A percentile compares a stretch with the other conserved stretches of the same genome.
phyloP scores from a whole-genome alignment of 2,329 filamentous ascomycete species.

The Achaetomium macrosporum region DNA sequence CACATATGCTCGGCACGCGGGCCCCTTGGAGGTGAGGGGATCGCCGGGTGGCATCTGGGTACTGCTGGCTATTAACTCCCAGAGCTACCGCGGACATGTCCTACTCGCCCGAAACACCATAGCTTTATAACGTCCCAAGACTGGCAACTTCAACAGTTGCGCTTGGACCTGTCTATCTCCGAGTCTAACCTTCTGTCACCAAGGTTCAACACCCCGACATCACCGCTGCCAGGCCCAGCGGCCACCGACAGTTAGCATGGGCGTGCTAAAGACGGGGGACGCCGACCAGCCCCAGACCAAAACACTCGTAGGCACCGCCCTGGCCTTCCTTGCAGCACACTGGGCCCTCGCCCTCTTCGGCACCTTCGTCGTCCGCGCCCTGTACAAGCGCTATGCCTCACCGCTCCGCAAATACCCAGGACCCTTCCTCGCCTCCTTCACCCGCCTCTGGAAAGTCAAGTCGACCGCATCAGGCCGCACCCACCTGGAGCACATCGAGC shows the following conservation, averaged over 20 bases:
- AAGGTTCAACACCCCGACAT: constrained; percentile 6
- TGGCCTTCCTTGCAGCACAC: constrained; percentile 25
- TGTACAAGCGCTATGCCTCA: constrained; percentile 31
- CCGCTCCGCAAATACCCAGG: constrained; percentile 33
- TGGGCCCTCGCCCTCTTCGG: constrained; percentile 28
- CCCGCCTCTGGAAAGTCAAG: constrained; percentile 38
- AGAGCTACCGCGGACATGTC: neutral
- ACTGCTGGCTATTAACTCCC: constrained; percentile 7
- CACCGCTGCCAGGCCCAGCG: neutral
- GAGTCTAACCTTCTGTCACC: neutral
- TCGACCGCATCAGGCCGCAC: constrained; percentile 36
- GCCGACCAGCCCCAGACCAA: constrained; percentile 14
- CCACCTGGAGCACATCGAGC: constrained; percentile 38
- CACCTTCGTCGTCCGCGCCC: constrained; percentile 25
- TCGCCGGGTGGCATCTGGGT: neutral
- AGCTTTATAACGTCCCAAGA: constrained; percentile 7
- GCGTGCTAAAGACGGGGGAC: constrained; percentile 13
- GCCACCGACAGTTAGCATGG: constrained; percentile 19
- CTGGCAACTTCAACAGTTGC: constrained; percentile 26
- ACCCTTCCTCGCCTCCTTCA: constrained; percentile 30
- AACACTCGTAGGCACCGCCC: constrained; percentile 19
- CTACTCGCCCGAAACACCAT: neutral
- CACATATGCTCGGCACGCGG: neutral
- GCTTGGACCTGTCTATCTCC: neutral
- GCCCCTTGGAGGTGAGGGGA: neutral